Evolutionary conservation across 805 yeast species (phyloP).

Genomic region (Pachysolen tannophilus): DNA sequence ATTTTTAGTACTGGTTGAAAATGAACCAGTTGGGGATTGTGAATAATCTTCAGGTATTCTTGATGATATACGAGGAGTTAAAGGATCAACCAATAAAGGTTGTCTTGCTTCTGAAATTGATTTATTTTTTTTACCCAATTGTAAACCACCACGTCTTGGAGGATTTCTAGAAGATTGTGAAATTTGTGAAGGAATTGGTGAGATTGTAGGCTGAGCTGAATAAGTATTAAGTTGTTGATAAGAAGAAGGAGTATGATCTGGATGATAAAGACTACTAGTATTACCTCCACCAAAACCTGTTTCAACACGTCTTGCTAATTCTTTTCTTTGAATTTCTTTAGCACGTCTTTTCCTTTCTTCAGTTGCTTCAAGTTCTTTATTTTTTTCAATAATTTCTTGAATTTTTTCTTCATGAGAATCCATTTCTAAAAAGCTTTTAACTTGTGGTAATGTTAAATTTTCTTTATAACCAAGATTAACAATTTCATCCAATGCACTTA

Average conservation of each 20-base stretch:
- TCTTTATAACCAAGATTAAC: constrained; percentile 86
- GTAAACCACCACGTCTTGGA: constrained; percentile 64
- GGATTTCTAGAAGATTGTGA: constrained; percentile 15
- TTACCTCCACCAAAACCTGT: constrained; percentile 16
- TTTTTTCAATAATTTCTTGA: constrained; percentile 94
- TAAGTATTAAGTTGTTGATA: constrained; percentile 6
- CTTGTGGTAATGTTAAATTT: constrained; percentile 72
- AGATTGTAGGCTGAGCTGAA: constrained; percentile 20
- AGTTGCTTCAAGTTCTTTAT: constrained; percentile 93
- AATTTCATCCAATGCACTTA: constrained; percentile 91
- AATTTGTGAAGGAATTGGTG: constrained; percentile 7
- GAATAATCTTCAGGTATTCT: constrained; percentile 17
- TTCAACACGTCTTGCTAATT: constrained; percentile 56
- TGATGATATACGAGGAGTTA: constrained; percentile 16
- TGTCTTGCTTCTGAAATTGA: constrained; percentile 16
- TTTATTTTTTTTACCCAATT: constrained; percentile 53
- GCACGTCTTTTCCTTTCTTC: constrained; percentile 97
- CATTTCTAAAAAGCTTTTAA: constrained; percentile 88
- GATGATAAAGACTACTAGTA: constrained; percentile 13
- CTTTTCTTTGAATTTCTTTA: constrained; percentile 77
- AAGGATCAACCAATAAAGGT: constrained; percentile 22
- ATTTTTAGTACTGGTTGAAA: constrained; percentile 14
- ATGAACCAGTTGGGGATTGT: constrained; percentile 14
- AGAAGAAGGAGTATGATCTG: constrained; percentile 2
- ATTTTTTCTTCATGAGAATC: constrained; percentile 98